A percentile compares a stretch with the other conserved stretches of the same genome.
These are phyloP conservation scores for Delonix regia DNA, from an alignment of 306 rosid genomes.

Conservation along the genomic window DNA sequence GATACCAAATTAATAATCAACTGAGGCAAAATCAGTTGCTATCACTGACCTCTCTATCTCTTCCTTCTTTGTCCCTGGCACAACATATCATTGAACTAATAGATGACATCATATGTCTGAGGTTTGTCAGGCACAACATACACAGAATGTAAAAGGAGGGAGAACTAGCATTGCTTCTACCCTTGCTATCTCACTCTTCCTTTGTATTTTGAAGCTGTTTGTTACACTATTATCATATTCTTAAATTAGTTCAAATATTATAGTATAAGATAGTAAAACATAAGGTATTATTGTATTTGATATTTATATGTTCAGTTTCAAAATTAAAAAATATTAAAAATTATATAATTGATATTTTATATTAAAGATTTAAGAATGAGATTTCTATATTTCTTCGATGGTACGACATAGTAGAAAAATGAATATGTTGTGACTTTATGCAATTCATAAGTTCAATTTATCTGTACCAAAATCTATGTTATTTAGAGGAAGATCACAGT, in stretches of 20 bases:
- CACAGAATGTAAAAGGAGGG: neutral
- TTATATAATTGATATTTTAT: neutral
- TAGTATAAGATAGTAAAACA: too few species aligned
- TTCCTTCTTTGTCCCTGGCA: too few species aligned
- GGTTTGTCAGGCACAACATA: neutral
- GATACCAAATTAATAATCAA: too few species aligned
- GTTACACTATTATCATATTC: neutral
- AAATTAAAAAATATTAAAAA: neutral
- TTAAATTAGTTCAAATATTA: neutral
- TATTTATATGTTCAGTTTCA: neutral
- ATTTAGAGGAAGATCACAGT: too few species aligned
- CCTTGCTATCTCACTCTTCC: neutral
- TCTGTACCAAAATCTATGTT: too few species aligned
- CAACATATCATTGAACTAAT: neutral
- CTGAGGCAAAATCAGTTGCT: too few species aligned
- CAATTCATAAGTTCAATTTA: neutral
- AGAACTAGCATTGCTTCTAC: neutral
- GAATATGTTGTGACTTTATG: neutral
- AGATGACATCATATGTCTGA: neutral
- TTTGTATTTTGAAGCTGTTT: neutral
- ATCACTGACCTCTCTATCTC: too few species aligned
- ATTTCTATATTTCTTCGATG: neutral
- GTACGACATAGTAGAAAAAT: neutral
- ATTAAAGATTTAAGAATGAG: neutral
- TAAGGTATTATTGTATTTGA: too few species aligned